These are phyloP conservation scores for Geranium brycei DNA, from an alignment of 345 rosid genomes.

Conservation along the genomic window DNA sequence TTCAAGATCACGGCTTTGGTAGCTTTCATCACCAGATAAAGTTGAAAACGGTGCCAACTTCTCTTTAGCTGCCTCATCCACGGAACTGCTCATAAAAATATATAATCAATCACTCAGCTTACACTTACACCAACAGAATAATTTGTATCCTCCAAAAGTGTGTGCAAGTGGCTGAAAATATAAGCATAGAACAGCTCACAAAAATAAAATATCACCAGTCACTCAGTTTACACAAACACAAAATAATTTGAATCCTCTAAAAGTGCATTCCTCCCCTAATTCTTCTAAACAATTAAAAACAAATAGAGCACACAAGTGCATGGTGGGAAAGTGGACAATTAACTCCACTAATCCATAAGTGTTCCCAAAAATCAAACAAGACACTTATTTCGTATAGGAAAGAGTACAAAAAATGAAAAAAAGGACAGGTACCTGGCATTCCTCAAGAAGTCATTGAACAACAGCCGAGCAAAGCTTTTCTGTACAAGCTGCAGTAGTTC, in stretches of 20 bases:
- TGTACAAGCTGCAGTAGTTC: conserved; percentile 79
- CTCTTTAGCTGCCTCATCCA: conserved; percentile 67
- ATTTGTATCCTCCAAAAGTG: too few relatives aligned
- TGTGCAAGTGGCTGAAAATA: neutral
- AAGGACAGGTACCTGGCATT: conserved; percentile 54
- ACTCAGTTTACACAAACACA: neutral
- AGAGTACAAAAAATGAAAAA: conserved; percentile 4
- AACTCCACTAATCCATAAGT: too few relatives aligned
- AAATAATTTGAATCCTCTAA: neutral
- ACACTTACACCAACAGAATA: neutral
- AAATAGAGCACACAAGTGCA: too few relatives aligned
- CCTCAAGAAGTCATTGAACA: conserved; percentile 69
- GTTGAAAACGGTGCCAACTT: conserved; percentile 69
- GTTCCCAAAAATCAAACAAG: neutral
- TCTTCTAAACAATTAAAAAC: too few relatives aligned
- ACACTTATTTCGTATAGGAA: neutral
- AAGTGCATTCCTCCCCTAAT: neutral
- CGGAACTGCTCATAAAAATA: conserved; percentile 35
- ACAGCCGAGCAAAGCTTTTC: conserved; percentile 90
- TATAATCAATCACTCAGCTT: conserved; percentile 2
- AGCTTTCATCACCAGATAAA: conserved; percentile 73
- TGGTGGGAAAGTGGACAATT: too few relatives aligned
- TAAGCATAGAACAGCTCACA: conserved; percentile 43
- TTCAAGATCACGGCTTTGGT: conserved; percentile 94
- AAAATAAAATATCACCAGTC: conserved; percentile 5